Evolutionary conservation across 352 stramenopile genomes (phyloP), one percentile per base, ranked within the genome.

Genomic region (Aphanomyces euteiches): DNA sequence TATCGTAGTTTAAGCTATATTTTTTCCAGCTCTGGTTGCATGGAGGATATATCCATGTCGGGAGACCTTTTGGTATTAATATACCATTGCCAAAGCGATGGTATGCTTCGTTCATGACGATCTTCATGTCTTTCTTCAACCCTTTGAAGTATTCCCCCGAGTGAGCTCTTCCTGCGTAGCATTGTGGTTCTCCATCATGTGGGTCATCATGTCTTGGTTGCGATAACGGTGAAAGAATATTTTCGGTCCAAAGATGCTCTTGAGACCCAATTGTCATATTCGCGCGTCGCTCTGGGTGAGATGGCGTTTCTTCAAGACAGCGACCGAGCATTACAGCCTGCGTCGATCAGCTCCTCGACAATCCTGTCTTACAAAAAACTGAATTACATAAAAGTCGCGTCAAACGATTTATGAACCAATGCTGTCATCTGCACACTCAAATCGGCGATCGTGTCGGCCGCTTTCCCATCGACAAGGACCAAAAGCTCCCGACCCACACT

Each of bases 211-310:
- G 67, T 89, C 15, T 64, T 90, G 41, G 45, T 91, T 8, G 48
- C 89, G 39, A 90, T 79, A 17, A 91, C 84, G 0, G 84, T 90
- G 73, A 91, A 91, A 63, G 82, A 91, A 43, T 79, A 77, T 36
- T 75, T 73, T 39, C 77, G 80, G 6, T 81, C 78, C 3, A 59
- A 45, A 7, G 17, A 69, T 3, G 34, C 74, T n/a, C 57, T 79
- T n/a, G n/a, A 59, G 34, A 73, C 68, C 8, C 7, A 6, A 13
- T 15, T n/a, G 21, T 69, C 37, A 8, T 61, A 75, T 28, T 7
- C 75, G 39, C 75, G 72, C 47, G 74, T 84, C 34, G 60, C 83
- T 47, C 69, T 70, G 21, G 81, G 79, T 59, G 69, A 83, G 53
- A 56, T 86, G 10, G 75, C 83, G 56, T 53, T 86, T 41, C 13